Base-by-base conservation (phyloP, 345 rosid species). In the Clarkia xantiana region DNA sequence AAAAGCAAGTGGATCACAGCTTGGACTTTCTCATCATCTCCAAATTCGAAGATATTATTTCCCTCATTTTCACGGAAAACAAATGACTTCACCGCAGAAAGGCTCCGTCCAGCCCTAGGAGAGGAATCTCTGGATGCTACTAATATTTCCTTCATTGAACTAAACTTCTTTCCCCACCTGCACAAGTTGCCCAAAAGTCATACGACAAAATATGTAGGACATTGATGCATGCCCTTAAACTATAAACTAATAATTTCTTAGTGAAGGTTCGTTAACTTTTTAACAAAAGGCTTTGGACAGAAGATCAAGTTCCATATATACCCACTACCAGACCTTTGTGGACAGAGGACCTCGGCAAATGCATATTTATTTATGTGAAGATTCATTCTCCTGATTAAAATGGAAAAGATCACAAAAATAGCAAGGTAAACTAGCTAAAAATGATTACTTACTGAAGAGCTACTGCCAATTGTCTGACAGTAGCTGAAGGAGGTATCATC, bases 41-140 rank as follows among this genome's bases (percentile, higher is more conserved):
- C 84, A 61, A 71, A 70, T 57, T 74, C 76, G 34, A 79, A 69
- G 18, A 70, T 15, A 49, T 5, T 57, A 47, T 78, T 86, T 49
- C 78, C 93, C 55, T 83, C 98, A 67, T 81, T 91, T 57, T 83
- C 98, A 68, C 94, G 89, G 70, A 78, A 81, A 62, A 91, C 93
- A 46, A 91, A 70, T 10, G 83, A 86, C 75, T 75, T 91, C 64
- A 91, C 81, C 3, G 80, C 96, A 54, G 87, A 83, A 49, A 91
- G 77, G 69, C 85, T 81, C 72, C 84, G 65, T 65, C 81, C 82
- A 20, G 93, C 69, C 61, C 80, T 83, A 17, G 98, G 98, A 50
- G 98, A 91, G 64, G 89, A 81, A 62, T 66, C 67, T 56, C 81
- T 81, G 43, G 78, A 72, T 18, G 89, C 70, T 57, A 72, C 67